Conservation (phyloP, 768 basidiomycete species). For the Podaxis carcinomalis region DNA sequence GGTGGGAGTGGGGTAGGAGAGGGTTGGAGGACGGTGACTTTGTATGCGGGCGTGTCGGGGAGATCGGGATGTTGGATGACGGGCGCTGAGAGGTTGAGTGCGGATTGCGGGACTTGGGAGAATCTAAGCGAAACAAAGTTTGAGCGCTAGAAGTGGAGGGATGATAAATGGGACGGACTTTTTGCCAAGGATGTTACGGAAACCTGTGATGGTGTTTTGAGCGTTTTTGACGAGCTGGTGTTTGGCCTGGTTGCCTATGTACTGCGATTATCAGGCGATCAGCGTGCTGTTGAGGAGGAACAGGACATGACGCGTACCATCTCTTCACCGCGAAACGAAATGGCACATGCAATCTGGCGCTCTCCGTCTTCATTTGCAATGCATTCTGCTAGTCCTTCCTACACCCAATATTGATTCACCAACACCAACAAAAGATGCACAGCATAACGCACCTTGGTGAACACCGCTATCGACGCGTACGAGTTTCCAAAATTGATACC, state of each 20-base stretch:
- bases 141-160: too few relatives aligned
- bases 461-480: slow-evolving; percentile 91
- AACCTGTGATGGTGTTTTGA: slow-evolving; percentile 91
- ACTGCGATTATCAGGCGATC: slow-evolving; percentile 44
- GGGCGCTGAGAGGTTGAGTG: slow-evolving; percentile 54
- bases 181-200: slow-evolving; percentile 91
- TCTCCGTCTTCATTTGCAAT: slow-evolving; percentile 99
- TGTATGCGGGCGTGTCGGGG: slow-evolving; percentile 76
- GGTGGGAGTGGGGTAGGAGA: slow-evolving; percentile 63
- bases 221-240: slow-evolving; percentile 94
- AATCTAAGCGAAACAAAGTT: slow-evolving; percentile 40
- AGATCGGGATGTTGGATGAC: slow-evolving; percentile 74
- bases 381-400: slow-evolving; percentile 92
- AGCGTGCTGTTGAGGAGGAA: slow-evolving; percentile 2
- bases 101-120: slow-evolving; percentile 63
- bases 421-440: background rate
- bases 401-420: slow-evolving; percentile 5
- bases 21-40: slow-evolving; percentile 75
- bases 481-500: slow-evolving; percentile 97
- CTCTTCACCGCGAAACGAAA: slow-evolving; percentile 90
- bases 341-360: slow-evolving; percentile 92
- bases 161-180: slow-evolving; percentile 45
- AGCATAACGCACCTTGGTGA: slow-evolving; percentile 70
- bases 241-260: slow-evolving; percentile 93
- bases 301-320: slow-evolving; percentile 54